phyloP scores from a whole-genome alignment of 2,329 filamentous ascomycete species.

The Teratosphaeriaceae sp. region DNA sequence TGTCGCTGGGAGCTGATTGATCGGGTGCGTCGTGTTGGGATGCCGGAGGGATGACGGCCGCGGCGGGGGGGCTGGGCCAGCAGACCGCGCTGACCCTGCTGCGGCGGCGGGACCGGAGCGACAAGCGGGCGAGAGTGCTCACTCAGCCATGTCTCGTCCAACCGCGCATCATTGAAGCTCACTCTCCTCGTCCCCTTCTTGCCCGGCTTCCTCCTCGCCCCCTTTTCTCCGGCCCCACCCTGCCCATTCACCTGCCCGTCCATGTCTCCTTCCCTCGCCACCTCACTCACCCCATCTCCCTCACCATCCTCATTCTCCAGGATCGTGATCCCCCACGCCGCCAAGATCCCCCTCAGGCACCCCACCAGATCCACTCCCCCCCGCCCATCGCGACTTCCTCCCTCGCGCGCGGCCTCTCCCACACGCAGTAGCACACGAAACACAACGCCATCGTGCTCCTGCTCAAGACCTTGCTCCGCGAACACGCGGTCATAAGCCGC shows the following conservation, averaged over 20 bases:
- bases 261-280: constrained; percentile 39
- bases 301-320: constrained; percentile 24
- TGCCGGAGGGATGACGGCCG: constrained; percentile 6
- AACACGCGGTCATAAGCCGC: constrained; percentile 72
- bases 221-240: constrained; percentile 4
- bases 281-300: constrained; percentile 50
- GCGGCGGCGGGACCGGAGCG: not conserved
- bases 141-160: constrained; percentile 45
- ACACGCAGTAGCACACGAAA: constrained; percentile 75
- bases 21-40: constrained; percentile 12
- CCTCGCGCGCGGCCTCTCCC: constrained; percentile 45
- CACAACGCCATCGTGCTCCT: constrained; percentile 68
- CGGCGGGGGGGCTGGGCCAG: constrained; percentile 16
- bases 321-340: constrained; percentile 19
- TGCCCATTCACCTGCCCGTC: constrained; percentile 8
- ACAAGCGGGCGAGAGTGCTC: constrained; percentile 14
- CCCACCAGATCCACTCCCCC: constrained; percentile 18
- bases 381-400: constrained; percentile 10
- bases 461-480: constrained; percentile 60
- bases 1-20: constrained; percentile 19
- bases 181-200: constrained; percentile 36
- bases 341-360: constrained; percentile 22
- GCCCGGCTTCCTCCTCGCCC: constrained; percentile 10
- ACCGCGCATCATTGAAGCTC: constrained; percentile 50
- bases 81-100: constrained; percentile 7